These are phyloP conservation scores for Pythium guiyangense DNA, from an alignment of 352 stramenopile species.

Conservation along the genomic window DNA sequence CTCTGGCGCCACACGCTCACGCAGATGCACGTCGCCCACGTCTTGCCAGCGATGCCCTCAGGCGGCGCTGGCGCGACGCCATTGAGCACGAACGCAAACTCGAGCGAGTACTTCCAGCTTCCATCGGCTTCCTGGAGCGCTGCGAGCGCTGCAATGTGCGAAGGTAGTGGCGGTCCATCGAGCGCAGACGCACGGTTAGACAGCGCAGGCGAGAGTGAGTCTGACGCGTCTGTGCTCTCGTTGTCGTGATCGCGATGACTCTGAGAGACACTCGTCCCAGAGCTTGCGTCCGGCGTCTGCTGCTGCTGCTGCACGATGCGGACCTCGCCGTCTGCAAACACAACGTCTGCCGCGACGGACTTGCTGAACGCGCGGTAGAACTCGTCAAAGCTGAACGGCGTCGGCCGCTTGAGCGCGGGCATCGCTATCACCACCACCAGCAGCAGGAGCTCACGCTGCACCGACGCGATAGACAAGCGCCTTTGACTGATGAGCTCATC, in stretches of 20 bases:
- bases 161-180: slow-evolving; percentile 23
- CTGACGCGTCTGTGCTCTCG: slow-evolving; percentile 1
- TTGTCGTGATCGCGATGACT: not conserved
- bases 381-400: slow-evolving; percentile 49
- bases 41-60: slow-evolving; percentile 40
- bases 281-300: not conserved
- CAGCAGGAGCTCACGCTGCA: too few relatives aligned
- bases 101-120: slow-evolving; percentile 56
- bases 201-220: not conserved
- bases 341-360: slow-evolving; percentile 40
- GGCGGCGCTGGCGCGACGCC: slow-evolving; percentile 31
- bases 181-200: slow-evolving; percentile 8
- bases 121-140: slow-evolving; percentile 53
- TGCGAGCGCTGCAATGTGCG: slow-evolving; percentile 34
- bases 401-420: not conserved
- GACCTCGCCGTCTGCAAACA: slow-evolving; percentile 33
- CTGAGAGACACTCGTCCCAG: not conserved
- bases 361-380: slow-evolving; percentile 65
- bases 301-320: slow-evolving; percentile 19
- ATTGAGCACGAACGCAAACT: slow-evolving; percentile 53
- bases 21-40: slow-evolving; percentile 58
- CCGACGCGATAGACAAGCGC: too few relatives aligned
- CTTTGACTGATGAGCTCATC: too few relatives aligned
- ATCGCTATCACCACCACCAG: too few relatives aligned
- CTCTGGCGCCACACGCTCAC: slow-evolving; percentile 50